phyloP scores from a whole-genome alignment of 345 rosid species.

The Eucalyptus curtisii region DNA sequence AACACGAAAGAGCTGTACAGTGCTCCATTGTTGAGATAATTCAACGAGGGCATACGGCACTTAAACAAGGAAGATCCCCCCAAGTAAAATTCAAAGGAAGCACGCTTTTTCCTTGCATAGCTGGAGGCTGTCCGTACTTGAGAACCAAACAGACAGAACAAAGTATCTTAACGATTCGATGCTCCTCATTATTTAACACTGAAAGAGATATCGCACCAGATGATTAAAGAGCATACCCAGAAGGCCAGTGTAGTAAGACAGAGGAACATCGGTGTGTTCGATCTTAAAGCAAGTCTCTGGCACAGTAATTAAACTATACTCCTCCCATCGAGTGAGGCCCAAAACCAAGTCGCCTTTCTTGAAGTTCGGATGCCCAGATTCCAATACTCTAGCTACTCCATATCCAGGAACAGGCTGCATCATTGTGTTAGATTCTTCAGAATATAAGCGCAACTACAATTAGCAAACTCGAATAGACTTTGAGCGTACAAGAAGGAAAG shows the following conservation, averaged over 20 bases:
- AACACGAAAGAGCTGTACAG: too few species aligned
- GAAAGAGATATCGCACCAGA: neutral
- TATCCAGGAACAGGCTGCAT: neutral
- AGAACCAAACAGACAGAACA: too few species aligned
- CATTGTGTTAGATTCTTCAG: neutral
- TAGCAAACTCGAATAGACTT: neutral
- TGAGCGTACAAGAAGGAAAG: too few species aligned
- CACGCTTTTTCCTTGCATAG: too few species aligned
- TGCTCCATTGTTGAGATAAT: too few species aligned
- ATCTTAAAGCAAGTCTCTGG: neutral
- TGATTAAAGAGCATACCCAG: neutral
- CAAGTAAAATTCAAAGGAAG: too few species aligned
- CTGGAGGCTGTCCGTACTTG: too few species aligned
- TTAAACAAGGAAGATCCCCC: too few species aligned
- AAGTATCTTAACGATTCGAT: neutral
- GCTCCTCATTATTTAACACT: neutral
- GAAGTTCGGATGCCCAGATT: neutral
- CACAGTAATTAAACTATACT: neutral
- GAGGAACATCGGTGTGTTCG: neutral
- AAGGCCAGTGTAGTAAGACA: constrained; percentile 1
- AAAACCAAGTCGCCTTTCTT: neutral
- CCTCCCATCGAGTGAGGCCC: constrained; percentile 6
- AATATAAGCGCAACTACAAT: neutral
- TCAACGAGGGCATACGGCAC: too few species aligned
- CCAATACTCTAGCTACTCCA: constrained; percentile 2